Evolutionary conservation across 768 basidiomycete genomes (phyloP).

Genomic region (Boletellus emodensis): DNA sequence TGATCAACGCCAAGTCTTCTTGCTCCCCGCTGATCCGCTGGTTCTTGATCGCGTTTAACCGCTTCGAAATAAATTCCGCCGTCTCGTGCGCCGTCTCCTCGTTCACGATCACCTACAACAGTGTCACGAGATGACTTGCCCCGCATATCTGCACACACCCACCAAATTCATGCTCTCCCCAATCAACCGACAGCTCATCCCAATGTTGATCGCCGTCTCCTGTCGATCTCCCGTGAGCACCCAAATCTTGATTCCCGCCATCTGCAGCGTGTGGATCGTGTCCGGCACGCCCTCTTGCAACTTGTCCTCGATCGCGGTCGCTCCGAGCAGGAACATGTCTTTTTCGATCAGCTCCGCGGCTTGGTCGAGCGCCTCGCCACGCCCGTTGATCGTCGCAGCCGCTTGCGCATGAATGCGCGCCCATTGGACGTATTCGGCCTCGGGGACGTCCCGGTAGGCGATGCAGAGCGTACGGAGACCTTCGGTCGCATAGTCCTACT

Average conservation of each 20-base stretch:
- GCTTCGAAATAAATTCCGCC: constrained; percentile 80
- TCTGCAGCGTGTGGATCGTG: constrained; percentile 94
- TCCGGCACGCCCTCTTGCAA: constrained; percentile 98
- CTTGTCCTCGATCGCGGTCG: constrained; percentile 98
- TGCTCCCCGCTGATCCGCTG: constrained; percentile 87
- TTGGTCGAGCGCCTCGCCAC: constrained; percentile 89
- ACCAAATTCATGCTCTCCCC: constrained; percentile 99
- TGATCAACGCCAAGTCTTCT: constrained; percentile 92
- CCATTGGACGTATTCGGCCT: constrained; percentile 91
- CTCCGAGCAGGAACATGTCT: constrained; percentile 88
- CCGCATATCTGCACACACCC: neutral
- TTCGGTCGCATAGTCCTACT: constrained; percentile 92
- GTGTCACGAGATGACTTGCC: neutral
- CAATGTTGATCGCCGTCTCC: constrained; percentile 99
- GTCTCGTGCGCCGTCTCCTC: constrained; percentile 82
- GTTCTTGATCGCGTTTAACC: constrained; percentile 88
- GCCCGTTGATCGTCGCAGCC: constrained; percentile 91
- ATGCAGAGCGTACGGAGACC: constrained; percentile 96
- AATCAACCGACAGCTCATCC: constrained; percentile 94
- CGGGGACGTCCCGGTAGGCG: constrained; percentile 88
- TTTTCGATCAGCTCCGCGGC: constrained; percentile 96
- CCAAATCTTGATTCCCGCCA: constrained; percentile 99
- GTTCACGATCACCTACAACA: constrained; percentile 82
- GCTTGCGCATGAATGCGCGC: constrained; percentile 83
- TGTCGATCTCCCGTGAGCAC: constrained; percentile 97